Evolutionary conservation across 2,329 filamentous ascomycete genomes (phyloP).

Genomic region (Ascochyta koolunga): DNA sequence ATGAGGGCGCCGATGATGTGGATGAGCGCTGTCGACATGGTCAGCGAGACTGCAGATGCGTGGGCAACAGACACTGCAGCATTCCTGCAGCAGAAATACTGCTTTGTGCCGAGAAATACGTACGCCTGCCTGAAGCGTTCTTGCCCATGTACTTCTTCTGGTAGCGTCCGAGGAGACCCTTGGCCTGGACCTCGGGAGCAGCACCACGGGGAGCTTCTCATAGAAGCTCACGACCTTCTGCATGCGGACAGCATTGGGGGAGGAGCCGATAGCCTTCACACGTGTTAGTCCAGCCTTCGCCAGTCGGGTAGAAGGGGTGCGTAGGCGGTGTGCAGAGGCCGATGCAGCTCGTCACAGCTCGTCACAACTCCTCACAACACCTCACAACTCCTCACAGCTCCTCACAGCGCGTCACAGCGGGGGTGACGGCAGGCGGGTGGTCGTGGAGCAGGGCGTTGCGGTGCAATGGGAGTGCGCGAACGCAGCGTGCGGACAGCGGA

Average conservation of each 20-base stretch:
- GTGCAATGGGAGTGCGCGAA: not conserved
- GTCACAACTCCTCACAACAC: too few relatives aligned
- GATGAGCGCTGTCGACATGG: constrained; percentile 71
- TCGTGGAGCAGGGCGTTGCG: not conserved
- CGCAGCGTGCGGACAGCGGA: not conserved
- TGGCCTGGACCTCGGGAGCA: constrained; percentile 81
- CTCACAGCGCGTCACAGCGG: too few relatives aligned
- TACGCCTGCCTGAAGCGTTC: constrained; percentile 88
- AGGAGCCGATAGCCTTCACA: constrained; percentile 84
- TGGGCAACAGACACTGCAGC: not conserved
- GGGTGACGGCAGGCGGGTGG: not conserved
- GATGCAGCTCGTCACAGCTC: too few relatives aligned
- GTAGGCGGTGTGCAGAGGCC: constrained; percentile 1
- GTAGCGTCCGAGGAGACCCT: constrained; percentile 86
- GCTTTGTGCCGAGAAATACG: constrained; percentile 43
- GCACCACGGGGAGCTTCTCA: constrained; percentile 92
- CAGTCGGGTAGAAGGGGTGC: not conserved
- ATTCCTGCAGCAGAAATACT: not conserved
- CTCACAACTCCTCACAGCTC: too few relatives aligned
- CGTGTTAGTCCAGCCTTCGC: constrained; percentile 25
- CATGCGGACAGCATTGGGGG: constrained; percentile 96
- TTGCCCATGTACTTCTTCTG: constrained; percentile 90
- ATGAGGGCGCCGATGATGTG: constrained; percentile 82
- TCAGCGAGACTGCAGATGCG: constrained; percentile 20
- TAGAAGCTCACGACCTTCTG: constrained; percentile 98